phyloP scores from a whole-genome alignment of 352 stramenopile species.

The Globisporangium carolinianum region DNA sequence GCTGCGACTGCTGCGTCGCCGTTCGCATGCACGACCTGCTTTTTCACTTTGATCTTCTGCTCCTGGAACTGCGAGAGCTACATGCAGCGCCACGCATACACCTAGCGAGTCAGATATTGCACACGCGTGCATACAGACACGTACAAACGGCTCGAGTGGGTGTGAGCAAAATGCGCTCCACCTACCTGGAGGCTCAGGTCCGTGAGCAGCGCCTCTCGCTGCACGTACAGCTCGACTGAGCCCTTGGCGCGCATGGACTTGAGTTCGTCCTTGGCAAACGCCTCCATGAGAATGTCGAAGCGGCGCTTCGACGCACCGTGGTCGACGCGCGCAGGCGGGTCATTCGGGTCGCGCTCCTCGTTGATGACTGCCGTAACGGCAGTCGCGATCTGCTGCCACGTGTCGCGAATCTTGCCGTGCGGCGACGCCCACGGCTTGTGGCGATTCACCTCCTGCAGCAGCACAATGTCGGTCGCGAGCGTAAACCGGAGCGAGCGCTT shows the following conservation, averaged over 20 bases:
- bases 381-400: constrained; percentile 11
- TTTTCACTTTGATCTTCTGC: constrained; percentile 11
- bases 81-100: neutral
- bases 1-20: neutral
- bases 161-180: neutral
- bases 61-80: constrained; percentile 12
- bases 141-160: no score
- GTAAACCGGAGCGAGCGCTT: constrained; percentile 14
- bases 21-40: neutral
- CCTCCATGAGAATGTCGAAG: constrained; percentile 13
- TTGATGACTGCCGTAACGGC: constrained; percentile 9
- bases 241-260: constrained; percentile 15
- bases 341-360: constrained; percentile 7
- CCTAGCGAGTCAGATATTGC: neutral
- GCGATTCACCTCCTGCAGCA: constrained; percentile 9
- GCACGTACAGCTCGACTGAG: constrained; percentile 10
- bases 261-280: constrained; percentile 12
- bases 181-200: constrained; percentile 11
- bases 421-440: constrained; percentile 9
- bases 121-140: no score
- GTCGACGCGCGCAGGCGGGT: constrained; percentile 10
- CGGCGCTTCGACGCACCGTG: constrained; percentile 11
- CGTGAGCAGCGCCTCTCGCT: constrained; percentile 11
- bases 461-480: constrained; percentile 10
- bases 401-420: constrained; percentile 12